phyloP scores from a whole-genome alignment of 169 alveolate genomes.

The Sarcocystis neurona region DNA sequence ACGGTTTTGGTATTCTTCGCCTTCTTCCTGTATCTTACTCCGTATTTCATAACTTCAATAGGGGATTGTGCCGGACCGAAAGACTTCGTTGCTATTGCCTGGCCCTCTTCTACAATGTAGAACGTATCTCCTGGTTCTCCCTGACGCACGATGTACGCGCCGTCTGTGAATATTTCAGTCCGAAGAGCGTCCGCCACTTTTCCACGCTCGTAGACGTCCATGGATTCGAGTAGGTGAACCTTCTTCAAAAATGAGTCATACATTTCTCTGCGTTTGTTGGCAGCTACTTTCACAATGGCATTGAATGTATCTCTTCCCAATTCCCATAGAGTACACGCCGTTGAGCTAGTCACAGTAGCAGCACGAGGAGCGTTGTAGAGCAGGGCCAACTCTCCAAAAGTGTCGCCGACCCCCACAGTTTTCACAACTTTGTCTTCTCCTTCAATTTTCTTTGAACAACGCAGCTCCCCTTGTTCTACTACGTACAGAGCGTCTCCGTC shows the following conservation, averaged over 20 bases:
- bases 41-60: conserved; percentile 2
- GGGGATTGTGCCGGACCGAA: conserved; percentile 43
- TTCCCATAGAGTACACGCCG: conserved; percentile 78
- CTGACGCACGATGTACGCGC: conserved; percentile 85
- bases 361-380: conserved; percentile 94
- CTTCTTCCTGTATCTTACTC: neutral
- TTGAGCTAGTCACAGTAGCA: conserved; percentile 88
- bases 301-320: conserved; percentile 92
- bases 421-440: conserved; percentile 73
- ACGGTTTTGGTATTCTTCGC: neutral
- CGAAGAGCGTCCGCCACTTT: conserved; percentile 86
- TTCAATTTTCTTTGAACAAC: conserved; percentile 76
- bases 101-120: conserved; percentile 92
- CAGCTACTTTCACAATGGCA: conserved; percentile 91
- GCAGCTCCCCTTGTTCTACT: conserved; percentile 87
- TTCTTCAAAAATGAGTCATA: conserved; percentile 55
- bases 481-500: conserved; percentile 90
- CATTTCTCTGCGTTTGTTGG: conserved; percentile 84
- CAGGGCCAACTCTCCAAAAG: conserved; percentile 94
- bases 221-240: conserved; percentile 85
- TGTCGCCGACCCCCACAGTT: conserved; percentile 87
- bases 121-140: conserved; percentile 92
- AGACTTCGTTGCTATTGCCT: conserved; percentile 88
- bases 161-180: conserved; percentile 72
- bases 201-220: conserved; percentile 91